Evolutionary conservation across 768 basidiomycete species (phyloP), one percentile per base, ranked within the genome.

Genomic region (Collybia nuda): DNA sequence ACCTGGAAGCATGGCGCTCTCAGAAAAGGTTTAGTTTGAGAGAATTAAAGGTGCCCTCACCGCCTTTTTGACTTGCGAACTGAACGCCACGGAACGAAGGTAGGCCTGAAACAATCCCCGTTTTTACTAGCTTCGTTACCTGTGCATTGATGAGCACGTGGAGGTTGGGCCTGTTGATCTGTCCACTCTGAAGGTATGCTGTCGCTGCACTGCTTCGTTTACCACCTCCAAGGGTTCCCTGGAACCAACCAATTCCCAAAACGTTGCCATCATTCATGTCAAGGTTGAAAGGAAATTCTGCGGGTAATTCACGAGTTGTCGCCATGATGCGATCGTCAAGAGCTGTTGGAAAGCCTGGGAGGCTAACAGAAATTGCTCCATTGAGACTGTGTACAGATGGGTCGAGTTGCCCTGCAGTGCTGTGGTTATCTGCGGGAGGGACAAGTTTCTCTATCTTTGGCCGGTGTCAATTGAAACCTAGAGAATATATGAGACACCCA

Each of bases 361-460:
- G 56, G 44, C 66, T 69, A 40, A 70, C 67, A 1, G 50, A 50
- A 26, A 60, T 59, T 6, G 61, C 57, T 8, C 76, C 75, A 12
- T 56, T 50, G 17, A 59, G 61, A 12, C 72, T 65, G 53, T 77
- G 75, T 5, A 72, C 54, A 0, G 56, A 17, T 0, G 76, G 73
- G 48, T 71, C 57, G 46, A 65, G 71, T 52, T 76, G 62, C 5
- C 68, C 67, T 5, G 62, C 58, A 32, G 61, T 71, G 51, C 74
- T 61, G 50, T 74, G 74, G 15, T 60, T 48, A 47, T 75, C 74
- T 2, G 65, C 64, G 1, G 76, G 72, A 7, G 62, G 54, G 2
- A 56, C 56, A 53, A 63, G 70, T 37, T 58, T 63, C 56, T 78
- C 76, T 53, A 66, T 67, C 74, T 76, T 47, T 9, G 44, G 32